Conservation (phyloP, 257 asterid species). For the Solanum bukasovii region DNA sequence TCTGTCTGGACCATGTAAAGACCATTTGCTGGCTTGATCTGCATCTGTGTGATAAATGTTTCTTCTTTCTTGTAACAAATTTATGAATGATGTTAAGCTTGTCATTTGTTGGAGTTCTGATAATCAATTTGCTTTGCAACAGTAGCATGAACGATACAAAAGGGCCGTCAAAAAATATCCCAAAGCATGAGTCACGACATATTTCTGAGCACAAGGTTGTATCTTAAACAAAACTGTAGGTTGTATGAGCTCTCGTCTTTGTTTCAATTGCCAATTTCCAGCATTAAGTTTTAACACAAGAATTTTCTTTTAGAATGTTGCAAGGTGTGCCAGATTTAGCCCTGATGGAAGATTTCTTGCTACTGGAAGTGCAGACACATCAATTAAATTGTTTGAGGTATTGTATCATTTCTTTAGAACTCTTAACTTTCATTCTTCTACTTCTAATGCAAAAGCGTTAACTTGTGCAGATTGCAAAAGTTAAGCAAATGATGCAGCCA, state of each 20-base stretch:
- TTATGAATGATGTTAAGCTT: not conserved
- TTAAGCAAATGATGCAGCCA: slow-evolving; percentile 72
- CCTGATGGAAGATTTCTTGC: slow-evolving; percentile 88
- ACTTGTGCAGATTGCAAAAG: slow-evolving; percentile 41
- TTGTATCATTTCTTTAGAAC: not conserved
- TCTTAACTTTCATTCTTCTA: slow-evolving; percentile 3
- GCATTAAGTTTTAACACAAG: slow-evolving; percentile 3
- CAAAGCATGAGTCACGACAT: slow-evolving; percentile 67
- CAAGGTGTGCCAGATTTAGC: slow-evolving; percentile 83
- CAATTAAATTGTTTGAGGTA: slow-evolving; percentile 76
- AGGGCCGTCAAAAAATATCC: slow-evolving; percentile 58
- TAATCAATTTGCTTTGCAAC: slow-evolving; percentile 8
- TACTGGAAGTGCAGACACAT: slow-evolving; percentile 79
- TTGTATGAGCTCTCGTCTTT: not conserved
- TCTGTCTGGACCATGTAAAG: not conserved
- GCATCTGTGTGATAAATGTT: not conserved
- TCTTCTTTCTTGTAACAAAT: not conserved
- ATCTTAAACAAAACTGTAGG: slow-evolving; percentile 2
- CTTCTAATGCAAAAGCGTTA: slow-evolving; percentile 3
- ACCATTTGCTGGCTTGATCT: not conserved
- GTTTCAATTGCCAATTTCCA: not conserved
- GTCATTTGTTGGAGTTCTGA: not conserved
- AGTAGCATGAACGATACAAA: slow-evolving; percentile 46
- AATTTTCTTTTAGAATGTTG: slow-evolving; percentile 38
- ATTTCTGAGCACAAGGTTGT: slow-evolving; percentile 86